Evolutionary conservation across 1,139 yeast species (phyloP), one percentile per base, ranked within the genome.

Genomic region (Blastobotrys illinoisensis): DNA sequence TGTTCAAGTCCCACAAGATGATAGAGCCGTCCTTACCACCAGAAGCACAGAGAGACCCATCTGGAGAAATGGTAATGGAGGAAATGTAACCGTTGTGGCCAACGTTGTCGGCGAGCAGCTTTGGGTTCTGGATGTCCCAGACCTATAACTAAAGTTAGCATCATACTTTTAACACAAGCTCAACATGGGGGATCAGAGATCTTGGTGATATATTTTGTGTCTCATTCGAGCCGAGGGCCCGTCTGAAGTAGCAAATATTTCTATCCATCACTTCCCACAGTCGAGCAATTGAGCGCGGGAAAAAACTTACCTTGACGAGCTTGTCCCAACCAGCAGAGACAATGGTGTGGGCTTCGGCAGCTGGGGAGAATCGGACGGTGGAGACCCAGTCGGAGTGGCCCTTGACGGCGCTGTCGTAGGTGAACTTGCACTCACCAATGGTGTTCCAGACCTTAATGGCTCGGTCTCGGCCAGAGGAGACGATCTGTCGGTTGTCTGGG

Each of bases 21-120:
- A 93, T 88, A 72, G 86, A 86, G 80, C 99, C 99, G 76, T 93
- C 99, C 86, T 93, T 93, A 79, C 99, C 99, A 77, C 97, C 98
- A 68, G 99, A 91, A 68, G 99, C 98, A 79, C 96, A 88, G 74
- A 93, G 83, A 66, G 99, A 87, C 83, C 98, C 99, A 81, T 93
- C 99, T 81, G 99, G 99, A 66, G 99, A 90, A 77, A 95, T 86
- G 75, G 97, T 90, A 82, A 95, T 86, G 77, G 96, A 82, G 73
- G 96, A 88, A 71, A 93, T 88, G 95, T 91, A 91, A 79, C 97
- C 97, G 78, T 95, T 90, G 96, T 93, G 99, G 76, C 99, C 99
- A 71, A 90, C 83, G 84, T 88, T 88, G 81, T 93, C 99, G 74
- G 98, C 96, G 75, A 86, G 84, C 74, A 89, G 84, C 73, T 83